phyloP scores from a whole-genome alignment of 2,329 filamentous ascomycete species.

The Pyricularia sp. region DNA sequence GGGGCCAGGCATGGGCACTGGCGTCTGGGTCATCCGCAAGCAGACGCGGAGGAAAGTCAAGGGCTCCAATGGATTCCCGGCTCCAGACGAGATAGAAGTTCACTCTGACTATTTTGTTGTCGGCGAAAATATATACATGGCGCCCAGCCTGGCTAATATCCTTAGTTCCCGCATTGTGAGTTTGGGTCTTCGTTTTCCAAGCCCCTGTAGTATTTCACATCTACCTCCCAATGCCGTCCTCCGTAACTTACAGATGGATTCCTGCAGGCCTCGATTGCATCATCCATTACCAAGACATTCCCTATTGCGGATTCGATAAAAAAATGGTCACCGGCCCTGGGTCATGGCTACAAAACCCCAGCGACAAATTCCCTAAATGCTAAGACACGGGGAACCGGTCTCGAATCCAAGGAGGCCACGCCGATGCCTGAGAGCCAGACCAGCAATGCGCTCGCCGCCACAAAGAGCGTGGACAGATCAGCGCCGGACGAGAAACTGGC shows the following conservation, averaged over 20 bases:
- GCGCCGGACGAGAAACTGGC: slow-evolving; percentile 35
- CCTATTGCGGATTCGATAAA: slow-evolving; percentile 39
- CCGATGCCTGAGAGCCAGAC: slow-evolving; percentile 32
- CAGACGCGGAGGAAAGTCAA: slow-evolving; percentile 51
- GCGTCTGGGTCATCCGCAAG: slow-evolving; percentile 62
- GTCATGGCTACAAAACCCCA: slow-evolving; percentile 40
- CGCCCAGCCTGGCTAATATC: slow-evolving; percentile 51
- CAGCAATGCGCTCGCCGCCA: slow-evolving; percentile 13
- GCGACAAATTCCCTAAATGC: slow-evolving; percentile 15
- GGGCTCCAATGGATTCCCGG: slow-evolving; percentile 16
- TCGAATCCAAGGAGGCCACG: slow-evolving; percentile 36
- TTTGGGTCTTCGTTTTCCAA: slow-evolving; percentile 3
- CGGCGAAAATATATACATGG: slow-evolving; percentile 59
- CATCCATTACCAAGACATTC: slow-evolving; percentile 42
- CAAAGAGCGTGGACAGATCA: slow-evolving; percentile 16
- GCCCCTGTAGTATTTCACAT: slow-evolving; percentile 6
- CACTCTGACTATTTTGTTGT: slow-evolving; percentile 55
- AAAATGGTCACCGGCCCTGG: slow-evolving; percentile 44
- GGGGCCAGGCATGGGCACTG: slow-evolving; percentile 49
- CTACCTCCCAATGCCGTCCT: slow-evolving; percentile 2
- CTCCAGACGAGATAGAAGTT: slow-evolving; percentile 50
- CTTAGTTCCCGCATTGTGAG: slow-evolving; percentile 48
- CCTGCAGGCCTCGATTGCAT: slow-evolving; percentile 42
- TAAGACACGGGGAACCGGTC: slow-evolving; percentile 17
- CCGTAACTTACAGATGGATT: not conserved